Evolutionary conservation across 768 basidiomycete species (phyloP).

Genomic region (Cystofilobasidium capitatum): DNA sequence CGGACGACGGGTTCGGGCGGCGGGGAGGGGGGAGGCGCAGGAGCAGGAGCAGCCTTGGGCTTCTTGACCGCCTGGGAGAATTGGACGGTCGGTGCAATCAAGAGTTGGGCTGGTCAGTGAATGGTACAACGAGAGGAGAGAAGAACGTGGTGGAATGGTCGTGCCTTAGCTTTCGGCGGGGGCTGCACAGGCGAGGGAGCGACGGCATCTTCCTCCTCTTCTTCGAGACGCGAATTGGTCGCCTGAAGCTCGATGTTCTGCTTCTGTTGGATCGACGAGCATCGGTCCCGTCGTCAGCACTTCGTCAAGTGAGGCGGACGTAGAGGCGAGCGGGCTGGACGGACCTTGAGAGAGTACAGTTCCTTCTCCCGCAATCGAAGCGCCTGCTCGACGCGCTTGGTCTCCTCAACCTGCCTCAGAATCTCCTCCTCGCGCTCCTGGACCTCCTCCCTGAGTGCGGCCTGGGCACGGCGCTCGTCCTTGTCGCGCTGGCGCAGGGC

Average conservation of each 20-base stretch:
- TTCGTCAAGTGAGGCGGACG: not conserved
- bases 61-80: too few species aligned
- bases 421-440: conserved; percentile 18
- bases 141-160: too few species aligned
- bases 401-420: conserved; percentile 17
- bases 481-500: not conserved
- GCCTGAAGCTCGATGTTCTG: not conserved
- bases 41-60: too few species aligned
- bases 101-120: too few species aligned
- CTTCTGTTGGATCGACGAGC: not conserved
- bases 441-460: not conserved
- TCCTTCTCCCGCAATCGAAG: conserved; percentile 12
- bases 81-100: too few species aligned
- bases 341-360: conserved; percentile 5
- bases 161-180: too few species aligned
- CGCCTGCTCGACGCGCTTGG: conserved; percentile 7
- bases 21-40: too few species aligned
- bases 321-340: not conserved
- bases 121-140: too few species aligned
- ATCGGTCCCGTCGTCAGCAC: not conserved
- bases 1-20: too few species aligned
- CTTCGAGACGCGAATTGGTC: too few species aligned
- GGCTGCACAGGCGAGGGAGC: too few species aligned
- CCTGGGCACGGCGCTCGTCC: not conserved
- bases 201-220: too few species aligned